Evolutionary conservation across 805 yeast genomes (phyloP).

Genomic region (Myxozyma neotropica): DNA sequence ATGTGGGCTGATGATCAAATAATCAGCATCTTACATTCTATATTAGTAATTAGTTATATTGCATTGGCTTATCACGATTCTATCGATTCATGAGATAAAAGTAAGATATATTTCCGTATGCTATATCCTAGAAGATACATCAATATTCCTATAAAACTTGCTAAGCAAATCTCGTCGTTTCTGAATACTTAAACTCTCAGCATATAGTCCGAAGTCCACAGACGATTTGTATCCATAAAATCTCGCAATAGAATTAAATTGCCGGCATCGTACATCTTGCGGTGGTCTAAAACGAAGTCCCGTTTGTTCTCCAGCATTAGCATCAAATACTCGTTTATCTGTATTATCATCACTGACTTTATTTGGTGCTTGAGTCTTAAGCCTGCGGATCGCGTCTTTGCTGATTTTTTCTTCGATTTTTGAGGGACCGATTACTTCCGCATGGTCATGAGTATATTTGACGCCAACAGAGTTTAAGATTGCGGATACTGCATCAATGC

Average conservation of each 20-base stretch:
- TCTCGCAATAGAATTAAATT: constrained; percentile 25
- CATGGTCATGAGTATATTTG: constrained; percentile 24
- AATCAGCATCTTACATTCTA: too few species aligned
- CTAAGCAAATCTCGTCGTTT: constrained; percentile 11
- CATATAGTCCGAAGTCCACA: constrained; percentile 22
- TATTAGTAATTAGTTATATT: too few species aligned
- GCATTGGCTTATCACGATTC: too few species aligned
- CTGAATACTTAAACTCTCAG: constrained; percentile 9
- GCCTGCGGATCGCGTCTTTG: constrained; percentile 11
- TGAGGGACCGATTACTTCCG: constrained; percentile 25
- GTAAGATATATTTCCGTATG: too few species aligned
- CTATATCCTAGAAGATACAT: background rate
- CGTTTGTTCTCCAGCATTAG: background rate
- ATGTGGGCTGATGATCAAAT: too few species aligned
- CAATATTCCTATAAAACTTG: constrained; percentile 20
- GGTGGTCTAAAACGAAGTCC: constrained; percentile 12
- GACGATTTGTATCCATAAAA: constrained; percentile 14
- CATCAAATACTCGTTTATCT: background rate
- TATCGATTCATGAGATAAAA: too few species aligned
- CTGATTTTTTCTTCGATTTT: constrained; percentile 17
- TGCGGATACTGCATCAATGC: constrained; percentile 27
- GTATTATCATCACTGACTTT: too few species aligned
- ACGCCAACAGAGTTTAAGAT: constrained; percentile 28
- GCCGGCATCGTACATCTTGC: constrained; percentile 20
- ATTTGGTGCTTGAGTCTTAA: background rate